Evolutionary conservation across 1,139 yeast species (phyloP).

Genomic region (Saccharomyces hybrid): DNA sequence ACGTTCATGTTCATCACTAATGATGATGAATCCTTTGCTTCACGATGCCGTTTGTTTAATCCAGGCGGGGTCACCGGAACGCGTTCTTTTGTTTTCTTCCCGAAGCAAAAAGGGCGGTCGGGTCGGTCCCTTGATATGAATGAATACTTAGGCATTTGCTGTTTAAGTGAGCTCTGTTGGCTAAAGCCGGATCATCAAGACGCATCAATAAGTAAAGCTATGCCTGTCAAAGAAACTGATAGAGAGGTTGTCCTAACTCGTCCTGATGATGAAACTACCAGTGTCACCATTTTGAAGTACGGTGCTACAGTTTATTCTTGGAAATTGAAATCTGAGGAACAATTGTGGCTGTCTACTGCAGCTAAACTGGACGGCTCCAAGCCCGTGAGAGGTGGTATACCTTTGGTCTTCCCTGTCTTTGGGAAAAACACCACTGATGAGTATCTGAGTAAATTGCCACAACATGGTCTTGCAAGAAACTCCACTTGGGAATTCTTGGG

Average conservation of each 20-base stretch:
- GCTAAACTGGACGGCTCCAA: slow-evolving; percentile 85
- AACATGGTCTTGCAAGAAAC: slow-evolving; percentile 92
- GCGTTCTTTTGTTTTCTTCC: background rate
- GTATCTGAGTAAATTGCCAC: slow-evolving; percentile 52
- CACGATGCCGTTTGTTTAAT: background rate
- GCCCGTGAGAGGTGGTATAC: slow-evolving; percentile 96
- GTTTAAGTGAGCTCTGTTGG: background rate
- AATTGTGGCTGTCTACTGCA: slow-evolving; percentile 60
- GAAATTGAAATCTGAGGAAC: slow-evolving; percentile 65
- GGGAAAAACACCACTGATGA: slow-evolving; percentile 55
- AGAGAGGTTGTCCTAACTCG: slow-evolving; percentile 55
- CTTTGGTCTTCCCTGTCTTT: slow-evolving; percentile 89
- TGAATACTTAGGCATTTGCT: background rate
- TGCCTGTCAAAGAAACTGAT: slow-evolving; percentile 55
- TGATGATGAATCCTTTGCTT: background rate
- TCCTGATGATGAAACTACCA: slow-evolving; percentile 46
- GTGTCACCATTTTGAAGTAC: slow-evolving; percentile 61
- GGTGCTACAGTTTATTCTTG: slow-evolving; percentile 90
- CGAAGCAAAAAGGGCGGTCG: background rate
- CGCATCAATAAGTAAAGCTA: slow-evolving; percentile 6
- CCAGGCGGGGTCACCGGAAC: background rate
- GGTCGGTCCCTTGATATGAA: background rate
- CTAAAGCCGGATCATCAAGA: background rate
- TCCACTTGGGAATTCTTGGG: slow-evolving; percentile 91
- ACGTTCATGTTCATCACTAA: background rate